phyloP scores from a whole-genome alignment of 1,284 basidiomycete genomes.

The Nidula niveotomentosa region DNA sequence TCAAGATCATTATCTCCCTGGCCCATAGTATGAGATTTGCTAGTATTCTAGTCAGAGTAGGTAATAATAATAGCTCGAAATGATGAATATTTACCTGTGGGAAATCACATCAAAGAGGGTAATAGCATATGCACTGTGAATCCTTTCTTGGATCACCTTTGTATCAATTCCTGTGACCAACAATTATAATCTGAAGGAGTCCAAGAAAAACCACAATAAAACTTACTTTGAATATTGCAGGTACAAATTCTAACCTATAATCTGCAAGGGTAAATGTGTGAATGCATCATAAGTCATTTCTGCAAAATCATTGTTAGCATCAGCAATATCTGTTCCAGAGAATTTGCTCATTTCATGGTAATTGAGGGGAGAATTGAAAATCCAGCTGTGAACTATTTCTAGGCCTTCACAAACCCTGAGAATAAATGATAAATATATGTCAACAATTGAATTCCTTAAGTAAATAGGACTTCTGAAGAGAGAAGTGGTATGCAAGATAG shows the following conservation, averaged over 20 bases:
- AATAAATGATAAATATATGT: no score
- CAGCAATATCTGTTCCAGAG: conserved; percentile 13
- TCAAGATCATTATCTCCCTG: not conserved
- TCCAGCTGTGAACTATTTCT: conserved; percentile 3
- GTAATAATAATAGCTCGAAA: no score
- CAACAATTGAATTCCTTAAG: no score
- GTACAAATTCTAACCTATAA: conserved; percentile 8
- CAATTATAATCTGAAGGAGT: no score
- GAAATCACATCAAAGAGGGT: no score
- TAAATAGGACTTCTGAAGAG: no score
- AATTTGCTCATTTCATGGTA: conserved; percentile 8
- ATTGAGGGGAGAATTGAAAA: conserved; percentile 9
- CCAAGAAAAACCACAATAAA: no score
- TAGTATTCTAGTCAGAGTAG: not conserved
- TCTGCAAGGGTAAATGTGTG: conserved; percentile 15
- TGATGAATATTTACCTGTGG: no score
- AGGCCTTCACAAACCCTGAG: not conserved
- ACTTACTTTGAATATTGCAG: conserved; percentile 4
- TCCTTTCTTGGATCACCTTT: no score
- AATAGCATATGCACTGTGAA: no score
- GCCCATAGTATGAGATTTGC: not conserved
- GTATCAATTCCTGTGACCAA: no score
- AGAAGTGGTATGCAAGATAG: no score
- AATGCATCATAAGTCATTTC: conserved; percentile 13
- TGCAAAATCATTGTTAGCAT: conserved; percentile 8